Evolutionary conservation across 352 stramenopile species (phyloP), one percentile per base, ranked within the genome.

Genomic region (Aphanomyces euteiches): DNA sequence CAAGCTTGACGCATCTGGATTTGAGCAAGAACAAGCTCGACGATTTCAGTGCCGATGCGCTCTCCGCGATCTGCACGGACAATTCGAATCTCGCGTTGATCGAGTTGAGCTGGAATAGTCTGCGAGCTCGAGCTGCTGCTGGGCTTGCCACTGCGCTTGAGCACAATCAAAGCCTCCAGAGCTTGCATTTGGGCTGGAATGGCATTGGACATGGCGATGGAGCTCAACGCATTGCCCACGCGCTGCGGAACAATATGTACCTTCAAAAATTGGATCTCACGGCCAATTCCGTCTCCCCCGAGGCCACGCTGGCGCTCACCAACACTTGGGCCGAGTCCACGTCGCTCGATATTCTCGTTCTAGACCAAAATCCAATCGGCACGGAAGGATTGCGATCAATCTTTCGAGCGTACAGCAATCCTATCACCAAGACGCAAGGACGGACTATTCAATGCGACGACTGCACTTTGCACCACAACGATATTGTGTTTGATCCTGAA

Each of bases 281-380:
- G 40, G 86, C 84, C 47, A 94, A 94, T 73, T 92, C 90, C 60
- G 90, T 94, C 48, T 82, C 83, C 45, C 81, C 90, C 58, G 83
- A 86, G 61, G 85, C 85, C 53, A 80, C 83, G 4, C 67, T 75
- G 5, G 65, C 72, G 39, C 61, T 94, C 3, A 79, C 83, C 6
- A 68, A 80, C 47, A 40, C 47, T 39, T 70, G 64, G 64, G 48
- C 64, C 38, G 64, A 70, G 36, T 70, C 64, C 21, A 64, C 19
- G 19, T 12, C 39, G 15, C 64, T 70, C 7, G 54, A 70, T n/a
- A 70, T 70, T 21, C 39, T 70, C 3, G 17, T 54, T n/a, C 28
- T 70, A 8, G 64, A 54, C 15, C 64, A 70, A 19, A 70, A 70
- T 37, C 64, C 64, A 3, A 70, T 70, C 21, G 54, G 64, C 15